These are phyloP conservation scores for Tolypocladium amazonense DNA, from an alignment of 2,329 filamentous ascomycete species.

Conservation along the genomic window DNA sequence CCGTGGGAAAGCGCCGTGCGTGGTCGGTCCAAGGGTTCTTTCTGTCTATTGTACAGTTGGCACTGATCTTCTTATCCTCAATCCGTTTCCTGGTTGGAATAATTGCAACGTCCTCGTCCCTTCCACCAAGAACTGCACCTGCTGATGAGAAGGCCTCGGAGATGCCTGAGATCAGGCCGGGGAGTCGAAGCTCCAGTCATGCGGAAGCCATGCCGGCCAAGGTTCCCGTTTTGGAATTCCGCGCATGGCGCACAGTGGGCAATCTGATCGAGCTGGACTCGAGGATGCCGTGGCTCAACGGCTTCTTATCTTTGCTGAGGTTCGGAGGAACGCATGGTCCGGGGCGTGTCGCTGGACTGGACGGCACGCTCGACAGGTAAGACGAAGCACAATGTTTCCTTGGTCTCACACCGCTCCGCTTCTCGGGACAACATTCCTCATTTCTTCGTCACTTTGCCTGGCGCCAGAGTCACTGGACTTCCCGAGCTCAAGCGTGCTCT, in stretches of 20 bases:
- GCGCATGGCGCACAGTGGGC: slow-evolving; percentile 62
- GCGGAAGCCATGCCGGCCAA: slow-evolving; percentile 18
- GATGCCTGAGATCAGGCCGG: not conserved
- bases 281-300: slow-evolving; percentile 87
- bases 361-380: slow-evolving; percentile 87
- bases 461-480: slow-evolving; percentile 32
- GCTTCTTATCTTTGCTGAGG: slow-evolving; percentile 64
- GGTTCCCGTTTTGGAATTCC: slow-evolving; percentile 65
- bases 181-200: not conserved
- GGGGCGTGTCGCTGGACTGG: slow-evolving; percentile 60
- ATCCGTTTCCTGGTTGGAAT: slow-evolving; percentile 56
- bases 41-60: slow-evolving; percentile 45
- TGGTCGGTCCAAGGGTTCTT: slow-evolving; percentile 40
- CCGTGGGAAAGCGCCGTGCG: slow-evolving; percentile 7
- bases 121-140: slow-evolving; percentile 40
- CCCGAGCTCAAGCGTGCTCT: slow-evolving; percentile 3
- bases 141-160: not conserved
- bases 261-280: slow-evolving; percentile 61
- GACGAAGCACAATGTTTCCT: slow-evolving; percentile 20
- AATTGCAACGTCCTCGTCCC: slow-evolving; percentile 55
- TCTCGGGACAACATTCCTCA: not conserved
- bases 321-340: slow-evolving; percentile 64
- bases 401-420: slow-evolving; percentile 3
- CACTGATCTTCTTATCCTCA: slow-evolving; percentile 45
- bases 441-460: slow-evolving; percentile 27